These are phyloP conservation scores for Ophiostoma ulmi DNA, from an alignment of 2,329 filamentous ascomycete genomes.

Conservation along the genomic window DNA sequence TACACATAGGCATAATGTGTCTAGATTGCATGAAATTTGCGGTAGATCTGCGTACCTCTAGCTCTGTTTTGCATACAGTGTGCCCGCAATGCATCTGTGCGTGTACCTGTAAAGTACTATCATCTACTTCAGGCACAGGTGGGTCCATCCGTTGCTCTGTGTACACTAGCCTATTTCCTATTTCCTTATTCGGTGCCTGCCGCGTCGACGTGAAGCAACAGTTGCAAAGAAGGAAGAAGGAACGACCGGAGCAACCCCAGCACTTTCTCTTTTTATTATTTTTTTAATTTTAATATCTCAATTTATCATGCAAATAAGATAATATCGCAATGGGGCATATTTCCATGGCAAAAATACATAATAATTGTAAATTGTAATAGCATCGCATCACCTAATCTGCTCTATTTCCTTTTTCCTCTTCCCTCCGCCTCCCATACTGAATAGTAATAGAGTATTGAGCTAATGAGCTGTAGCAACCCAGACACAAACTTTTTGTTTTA, in stretches of 20 bases:
- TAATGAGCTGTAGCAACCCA: conserved; percentile 4
- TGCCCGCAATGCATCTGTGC: neutral
- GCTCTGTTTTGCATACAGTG: neutral
- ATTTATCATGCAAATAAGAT: neutral
- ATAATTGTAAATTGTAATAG: neutral
- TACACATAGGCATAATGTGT: neutral
- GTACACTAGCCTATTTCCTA: conserved; percentile 15
- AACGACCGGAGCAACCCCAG: conserved; percentile 6
- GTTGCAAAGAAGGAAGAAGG: neutral
- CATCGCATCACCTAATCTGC: neutral
- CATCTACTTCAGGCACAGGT: conserved; percentile 15
- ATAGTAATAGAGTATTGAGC: neutral
- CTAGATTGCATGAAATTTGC: neutral
- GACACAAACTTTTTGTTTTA: conserved; percentile 7
- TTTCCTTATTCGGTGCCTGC: conserved; percentile 4
- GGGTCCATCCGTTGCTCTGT: conserved; percentile 23
- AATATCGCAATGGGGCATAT: neutral
- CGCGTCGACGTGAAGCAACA: conserved; percentile 12
- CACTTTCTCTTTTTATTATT: neutral
- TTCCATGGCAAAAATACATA: neutral
- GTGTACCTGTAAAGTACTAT: neutral
- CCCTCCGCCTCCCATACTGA: neutral
- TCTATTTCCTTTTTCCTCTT: neutral
- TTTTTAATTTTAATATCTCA: neutral
- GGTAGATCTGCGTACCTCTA: conserved; percentile 14